phyloP scores from a whole-genome alignment of 495 filamentous ascomycete species.

The Neurospora sp. region DNA sequence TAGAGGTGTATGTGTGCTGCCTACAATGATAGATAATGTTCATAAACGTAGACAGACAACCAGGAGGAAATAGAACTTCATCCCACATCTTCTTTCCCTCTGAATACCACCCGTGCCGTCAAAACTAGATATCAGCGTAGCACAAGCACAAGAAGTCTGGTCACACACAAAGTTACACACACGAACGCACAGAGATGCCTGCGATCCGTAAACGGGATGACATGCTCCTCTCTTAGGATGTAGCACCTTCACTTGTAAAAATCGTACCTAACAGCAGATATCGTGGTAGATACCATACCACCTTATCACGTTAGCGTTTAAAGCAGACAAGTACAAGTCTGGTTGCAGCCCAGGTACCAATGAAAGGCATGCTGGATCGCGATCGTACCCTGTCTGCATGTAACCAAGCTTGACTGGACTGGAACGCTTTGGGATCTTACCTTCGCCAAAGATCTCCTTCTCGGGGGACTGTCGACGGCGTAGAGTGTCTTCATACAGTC shows the following conservation, averaged over 20 bases:
- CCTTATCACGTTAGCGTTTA: not conserved
- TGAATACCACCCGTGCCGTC: not conserved
- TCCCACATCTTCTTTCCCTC: not conserved
- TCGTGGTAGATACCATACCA: not conserved
- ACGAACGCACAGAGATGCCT: not conserved
- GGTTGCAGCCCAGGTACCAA: not conserved
- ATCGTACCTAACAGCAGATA: not conserved
- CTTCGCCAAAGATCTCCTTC: not conserved
- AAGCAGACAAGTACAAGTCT: not conserved
- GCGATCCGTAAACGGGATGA: not conserved
- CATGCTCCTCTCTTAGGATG: not conserved
- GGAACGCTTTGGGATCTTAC: not conserved
- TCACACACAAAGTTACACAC: not conserved
- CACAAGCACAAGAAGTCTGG: not conserved
- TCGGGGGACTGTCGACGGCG: not conserved
- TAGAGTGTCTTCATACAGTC: not conserved
- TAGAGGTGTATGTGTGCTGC: not conserved
- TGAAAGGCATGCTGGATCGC: not conserved
- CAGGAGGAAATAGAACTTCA: not conserved
- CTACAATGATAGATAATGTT: not conserved
- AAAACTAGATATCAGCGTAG: not conserved
- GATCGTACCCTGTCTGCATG: not conserved
- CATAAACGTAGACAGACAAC: not conserved
- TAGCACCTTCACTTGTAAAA: not conserved
- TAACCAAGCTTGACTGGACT: not conserved